Evolutionary conservation across 768 basidiomycete species (phyloP), one percentile per base, ranked within the genome.

Genomic region (Boletus patriciae): DNA sequence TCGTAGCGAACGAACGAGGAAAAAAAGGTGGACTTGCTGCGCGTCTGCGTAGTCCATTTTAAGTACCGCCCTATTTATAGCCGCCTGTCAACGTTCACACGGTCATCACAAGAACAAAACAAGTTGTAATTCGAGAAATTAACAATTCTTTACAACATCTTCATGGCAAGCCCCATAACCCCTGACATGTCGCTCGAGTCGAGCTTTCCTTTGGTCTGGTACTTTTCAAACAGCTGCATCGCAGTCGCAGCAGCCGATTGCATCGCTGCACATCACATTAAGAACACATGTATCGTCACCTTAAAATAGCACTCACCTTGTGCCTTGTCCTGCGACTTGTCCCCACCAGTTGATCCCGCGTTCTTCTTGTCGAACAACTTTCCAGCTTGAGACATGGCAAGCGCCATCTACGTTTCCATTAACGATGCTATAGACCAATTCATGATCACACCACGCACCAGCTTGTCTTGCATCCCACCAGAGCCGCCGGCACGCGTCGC

Each of bases 311-410:
- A 57, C 50, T 11, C 42, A 68, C 70, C 70, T 64, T 73, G 62
- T 6, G 66, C 52, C 60, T 73, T 72, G 53, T 59, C 68, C 34
- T 62, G 40, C 1, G 57, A 15, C 23, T 62, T 48, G 23, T 44
- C 50, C 4, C 50, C 62, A 18, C 57, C 52, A n/a, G 54, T 36
- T 36, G 51, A 54, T 8, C 66, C 65, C 21, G 50, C 58, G 16
- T 65, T 69, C 61, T 71, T 73, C 66, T 71, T 71, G 29, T 71
- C 70, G 23, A 71, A 71, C 33, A 71, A 9, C 36, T 70, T 71
- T 1, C 70, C 68, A 2, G 70, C 70, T 0, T 73, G 68, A 4
- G 71, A 58, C 70, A 71, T 71, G n/a, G 70, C 70, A 18, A 71
- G 58, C 0, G 60, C 54, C 58, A 71, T 62, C 70, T 71, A 9